phyloP scores from a whole-genome alignment of 768 basidiomycete genomes.

The Suillus occidentalis region DNA sequence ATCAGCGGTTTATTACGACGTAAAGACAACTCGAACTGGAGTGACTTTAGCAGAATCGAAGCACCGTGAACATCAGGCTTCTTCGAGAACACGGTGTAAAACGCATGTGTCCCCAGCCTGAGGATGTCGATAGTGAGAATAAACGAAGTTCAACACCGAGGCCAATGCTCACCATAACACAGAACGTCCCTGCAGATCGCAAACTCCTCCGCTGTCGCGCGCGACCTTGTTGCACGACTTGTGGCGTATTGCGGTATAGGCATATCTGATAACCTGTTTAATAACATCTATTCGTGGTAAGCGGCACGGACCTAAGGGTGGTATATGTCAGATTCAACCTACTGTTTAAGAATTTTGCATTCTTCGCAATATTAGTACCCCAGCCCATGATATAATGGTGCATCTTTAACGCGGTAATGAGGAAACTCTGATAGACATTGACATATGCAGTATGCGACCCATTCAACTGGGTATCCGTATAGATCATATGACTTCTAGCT shows the following conservation, averaged over 20 bases:
- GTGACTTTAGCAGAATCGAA: conserved; percentile 42
- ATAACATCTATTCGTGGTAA: conserved; percentile 51
- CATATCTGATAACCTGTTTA: conserved; percentile 57
- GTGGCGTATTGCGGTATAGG: conserved; percentile 50
- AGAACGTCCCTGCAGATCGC: conserved; percentile 47
- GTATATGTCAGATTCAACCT: conserved; percentile 18
- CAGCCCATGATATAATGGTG: conserved; percentile 74
- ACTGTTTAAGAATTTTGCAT: conserved; percentile 57
- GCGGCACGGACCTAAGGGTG: background rate
- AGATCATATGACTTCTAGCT: conserved; percentile 76
- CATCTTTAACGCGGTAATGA: conserved; percentile 84
- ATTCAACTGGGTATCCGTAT: conserved; percentile 74
- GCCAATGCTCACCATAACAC: conserved; percentile 58
- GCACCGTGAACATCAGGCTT: conserved; percentile 50
- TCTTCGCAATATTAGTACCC: conserved; percentile 45
- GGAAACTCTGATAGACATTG: conserved; percentile 87
- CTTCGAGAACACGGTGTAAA: conserved; percentile 59
- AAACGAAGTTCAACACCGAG: background rate
- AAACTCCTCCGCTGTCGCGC: conserved; percentile 36
- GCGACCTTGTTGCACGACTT: conserved; percentile 44
- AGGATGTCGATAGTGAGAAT: conserved; percentile 7
- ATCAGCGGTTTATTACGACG: conserved; percentile 43
- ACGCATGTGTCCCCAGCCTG: conserved; percentile 85
- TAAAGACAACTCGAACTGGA: conserved; percentile 51
- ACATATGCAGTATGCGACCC: conserved; percentile 56